phyloP scores from a whole-genome alignment of 176 grass and related monocot genomes.

The Carex parvula region DNA sequence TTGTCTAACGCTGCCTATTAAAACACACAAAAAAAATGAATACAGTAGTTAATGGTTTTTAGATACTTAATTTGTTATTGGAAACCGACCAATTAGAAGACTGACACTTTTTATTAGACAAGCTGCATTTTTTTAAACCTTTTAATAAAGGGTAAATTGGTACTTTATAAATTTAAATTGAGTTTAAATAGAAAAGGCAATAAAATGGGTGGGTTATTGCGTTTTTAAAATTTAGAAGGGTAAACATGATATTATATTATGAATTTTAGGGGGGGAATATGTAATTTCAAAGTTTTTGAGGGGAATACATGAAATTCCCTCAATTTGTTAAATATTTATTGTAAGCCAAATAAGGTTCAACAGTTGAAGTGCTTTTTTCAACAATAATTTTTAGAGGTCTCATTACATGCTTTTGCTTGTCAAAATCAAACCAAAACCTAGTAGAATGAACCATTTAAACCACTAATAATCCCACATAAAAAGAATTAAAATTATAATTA shows the following conservation, averaged over 20 bases:
- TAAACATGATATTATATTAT: too few relatives aligned
- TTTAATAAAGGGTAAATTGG: too few relatives aligned
- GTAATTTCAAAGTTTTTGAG: too few relatives aligned
- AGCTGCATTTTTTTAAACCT: too few relatives aligned
- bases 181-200: too few relatives aligned
- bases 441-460: neutral
- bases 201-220: too few relatives aligned
- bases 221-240: too few relatives aligned
- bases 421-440: neutral
- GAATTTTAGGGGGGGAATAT: too few relatives aligned
- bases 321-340: neutral
- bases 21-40: conserved; percentile 13
- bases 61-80: neutral
- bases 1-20: conserved; percentile 50
- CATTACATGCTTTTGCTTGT: neutral
- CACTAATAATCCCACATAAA: neutral
- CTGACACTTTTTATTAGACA: too few relatives aligned
- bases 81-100: too few relatives aligned
- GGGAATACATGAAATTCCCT: neutral
- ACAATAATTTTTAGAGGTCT: neutral
- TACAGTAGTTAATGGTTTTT: neutral
- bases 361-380: neutral
- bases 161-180: too few relatives aligned
- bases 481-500: neutral
- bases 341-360: neutral